Base-by-base conservation (phyloP, 176 grass and related monocot genomes). In the Oryza officinalis region DNA sequence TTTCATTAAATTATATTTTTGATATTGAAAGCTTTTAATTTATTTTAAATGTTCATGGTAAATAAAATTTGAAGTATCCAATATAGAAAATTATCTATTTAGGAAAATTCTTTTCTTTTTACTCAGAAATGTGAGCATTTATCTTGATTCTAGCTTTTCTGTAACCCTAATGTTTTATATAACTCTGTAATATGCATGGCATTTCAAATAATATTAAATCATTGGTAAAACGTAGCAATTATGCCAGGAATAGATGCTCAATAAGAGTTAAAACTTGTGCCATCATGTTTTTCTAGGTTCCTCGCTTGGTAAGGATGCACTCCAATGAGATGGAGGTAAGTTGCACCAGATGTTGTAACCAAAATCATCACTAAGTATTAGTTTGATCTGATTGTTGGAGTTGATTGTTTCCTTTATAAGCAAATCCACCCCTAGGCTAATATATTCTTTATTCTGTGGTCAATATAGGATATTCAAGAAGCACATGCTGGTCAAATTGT, bases 401-500 rank as follows among this genome's bases (percentile, higher is more conserved):
- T 20, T 8, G 54, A 10, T 60, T 43, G 17, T 20, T 65, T 74
- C 32, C 38, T 81, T 43, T 43, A 27, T 76, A 33, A 27, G 23
- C 6, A 26, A 83, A 45, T 54, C 33, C 74, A 35, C 59, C 45
- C 61, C 11, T 64, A 26, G 20, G 13, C 59, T 88, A 68, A 5
- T 61, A 82, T 86, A 2, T 76, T 74, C 61, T 69, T 74, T 30
- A 60, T 46, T 73, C 37, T 66, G 17, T 68, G 38, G 12, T 83
- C 61, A 73, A 82, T 85, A 27, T 88, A 98, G 96, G 96, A 98
- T 86, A 98, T 98, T 87, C 96, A 95, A 85, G 91, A 98, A 85
- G 96, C 96, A 60, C 93, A 94, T 88, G 87, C 93, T 88, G 96
- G 96, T 40, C 96, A 98, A 83, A 98, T 98, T 80, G 96, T 95